Percentiles rank a stretch among this genome's conserved stretches.
phyloP scores from a whole-genome alignment of 1,139 yeast genomes.

The Geotrichum reessii region DNA sequence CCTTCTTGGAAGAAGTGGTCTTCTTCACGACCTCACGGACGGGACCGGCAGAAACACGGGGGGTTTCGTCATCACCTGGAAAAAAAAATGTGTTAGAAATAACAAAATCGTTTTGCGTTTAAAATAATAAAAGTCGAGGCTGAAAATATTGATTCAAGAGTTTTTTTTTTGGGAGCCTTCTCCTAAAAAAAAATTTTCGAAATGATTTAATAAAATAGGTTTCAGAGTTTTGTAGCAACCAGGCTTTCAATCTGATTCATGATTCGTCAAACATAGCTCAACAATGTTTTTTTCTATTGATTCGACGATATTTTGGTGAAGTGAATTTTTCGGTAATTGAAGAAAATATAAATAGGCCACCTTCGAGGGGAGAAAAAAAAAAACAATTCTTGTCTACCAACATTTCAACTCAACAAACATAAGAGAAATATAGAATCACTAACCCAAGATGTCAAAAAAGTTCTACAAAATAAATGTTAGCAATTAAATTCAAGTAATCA shows the following conservation, averaged over 20 bases:
- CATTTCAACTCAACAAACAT: not conserved
- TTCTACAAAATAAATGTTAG: constrained; percentile 23
- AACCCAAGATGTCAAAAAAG: constrained; percentile 30
- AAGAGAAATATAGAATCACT: not conserved
- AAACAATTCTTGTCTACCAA: not conserved
- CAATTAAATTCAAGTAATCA: not conserved
- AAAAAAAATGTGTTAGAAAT: not conserved
- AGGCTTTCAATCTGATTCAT: not conserved
- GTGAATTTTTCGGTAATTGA: not conserved
- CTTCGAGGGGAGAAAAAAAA: not conserved
- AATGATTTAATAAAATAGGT: not conserved
- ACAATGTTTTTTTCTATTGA: not conserved
- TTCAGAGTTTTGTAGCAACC: not conserved
- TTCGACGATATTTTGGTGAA: not conserved
- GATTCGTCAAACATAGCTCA: not conserved
- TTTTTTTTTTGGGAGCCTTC: not conserved
- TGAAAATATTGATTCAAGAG: not conserved
- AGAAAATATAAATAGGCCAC: not conserved
- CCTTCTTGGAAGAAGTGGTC: constrained; percentile 80
- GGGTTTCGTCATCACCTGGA: constrained; percentile 57
- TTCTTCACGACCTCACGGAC: constrained; percentile 77
- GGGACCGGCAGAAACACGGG: constrained; percentile 37
- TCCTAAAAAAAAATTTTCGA: too few species aligned
- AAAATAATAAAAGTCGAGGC: not conserved
- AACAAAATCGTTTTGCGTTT: not conserved